These are phyloP conservation scores for Thyridium curvatum DNA, from an alignment of 2,329 filamentous ascomycete genomes.

Conservation along the genomic window DNA sequence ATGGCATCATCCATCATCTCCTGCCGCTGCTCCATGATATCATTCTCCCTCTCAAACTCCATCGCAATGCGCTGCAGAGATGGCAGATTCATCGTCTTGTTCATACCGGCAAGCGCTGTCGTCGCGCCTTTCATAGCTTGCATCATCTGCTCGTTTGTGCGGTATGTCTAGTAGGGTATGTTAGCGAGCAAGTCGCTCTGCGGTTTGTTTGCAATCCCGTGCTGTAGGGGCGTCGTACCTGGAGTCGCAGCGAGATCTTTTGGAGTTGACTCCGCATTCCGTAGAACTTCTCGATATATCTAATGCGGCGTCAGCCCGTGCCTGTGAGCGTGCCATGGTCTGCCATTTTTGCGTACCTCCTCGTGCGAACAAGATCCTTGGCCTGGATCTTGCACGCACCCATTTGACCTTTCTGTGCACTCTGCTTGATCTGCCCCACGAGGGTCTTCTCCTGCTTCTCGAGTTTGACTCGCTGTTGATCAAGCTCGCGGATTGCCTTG, in stretches of 20 bases:
- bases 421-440: conserved; percentile 94
- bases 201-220: neutral
- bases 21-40: conserved; percentile 97
- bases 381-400: conserved; percentile 98
- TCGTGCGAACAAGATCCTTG: conserved; percentile 89
- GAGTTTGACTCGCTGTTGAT: conserved; percentile 89
- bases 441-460: conserved; percentile 99
- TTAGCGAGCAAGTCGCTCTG: neutral
- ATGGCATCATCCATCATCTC: conserved; percentile 99
- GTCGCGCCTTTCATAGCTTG: conserved; percentile 99
- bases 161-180: conserved; percentile 63
- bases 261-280: conserved; percentile 96
- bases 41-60: conserved; percentile 98
- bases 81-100: conserved; percentile 93
- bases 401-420: conserved; percentile 96
- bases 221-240: conserved; percentile 47
- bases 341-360: conserved; percentile 47
- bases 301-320: conserved; percentile 20
- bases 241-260: conserved; percentile 89
- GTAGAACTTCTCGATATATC: conserved; percentile 97
- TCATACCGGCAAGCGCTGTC: conserved; percentile 90
- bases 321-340: neutral
- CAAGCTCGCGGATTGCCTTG: conserved; percentile 93
- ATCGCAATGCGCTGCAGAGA: conserved; percentile 93
- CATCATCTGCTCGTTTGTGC: conserved; percentile 99